These are phyloP conservation scores for Hordeum marinum DNA, from an alignment of 176 grass and related monocot species.

Conservation along the genomic window DNA sequence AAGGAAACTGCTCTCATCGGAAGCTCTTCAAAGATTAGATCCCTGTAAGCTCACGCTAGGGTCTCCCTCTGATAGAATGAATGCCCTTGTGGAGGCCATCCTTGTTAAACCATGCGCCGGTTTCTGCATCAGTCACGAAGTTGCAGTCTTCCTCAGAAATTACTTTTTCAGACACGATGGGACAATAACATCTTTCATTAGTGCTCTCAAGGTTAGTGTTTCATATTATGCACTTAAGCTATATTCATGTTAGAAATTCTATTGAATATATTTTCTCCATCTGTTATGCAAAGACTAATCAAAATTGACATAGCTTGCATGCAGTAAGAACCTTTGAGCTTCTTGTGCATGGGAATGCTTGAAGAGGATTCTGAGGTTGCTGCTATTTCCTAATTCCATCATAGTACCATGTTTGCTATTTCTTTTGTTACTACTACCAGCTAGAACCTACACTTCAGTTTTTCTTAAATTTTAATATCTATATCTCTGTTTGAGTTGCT, in stretches of 20 bases:
- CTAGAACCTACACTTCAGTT: not conserved
- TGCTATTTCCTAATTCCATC: conserved; percentile 15
- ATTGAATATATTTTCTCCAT: conserved; percentile 22
- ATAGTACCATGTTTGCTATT: conserved; percentile 4
- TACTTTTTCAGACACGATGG: conserved; percentile 90
- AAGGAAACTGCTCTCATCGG: conserved; percentile 72
- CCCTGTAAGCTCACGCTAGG: conserved; percentile 73
- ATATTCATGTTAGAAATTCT: not conserved
- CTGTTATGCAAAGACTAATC: conserved; percentile 13
- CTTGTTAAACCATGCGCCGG: conserved; percentile 62
- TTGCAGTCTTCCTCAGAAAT: conserved; percentile 75
- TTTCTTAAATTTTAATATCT: not conserved
- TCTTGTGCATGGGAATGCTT: conserved; percentile 65
- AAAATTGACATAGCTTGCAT: conserved; percentile 64
- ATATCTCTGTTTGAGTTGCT: conserved; percentile 11
- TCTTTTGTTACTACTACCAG: not conserved
- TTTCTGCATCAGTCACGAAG: conserved; percentile 72
- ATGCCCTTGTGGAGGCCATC: conserved; percentile 77
- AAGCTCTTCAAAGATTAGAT: conserved; percentile 70
- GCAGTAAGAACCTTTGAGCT: conserved; percentile 87
- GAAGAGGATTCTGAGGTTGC: conserved; percentile 66
- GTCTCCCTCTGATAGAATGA: conserved; percentile 79
- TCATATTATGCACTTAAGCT: not conserved
- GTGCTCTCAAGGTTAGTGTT: conserved; percentile 75
- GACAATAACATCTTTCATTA: conserved; percentile 89